Percentiles rank a stretch among this genome's conserved stretches.
Evolutionary conservation across 1,139 yeast species (phyloP).

Genomic region (Blastobotrys ciferrii): DNA sequence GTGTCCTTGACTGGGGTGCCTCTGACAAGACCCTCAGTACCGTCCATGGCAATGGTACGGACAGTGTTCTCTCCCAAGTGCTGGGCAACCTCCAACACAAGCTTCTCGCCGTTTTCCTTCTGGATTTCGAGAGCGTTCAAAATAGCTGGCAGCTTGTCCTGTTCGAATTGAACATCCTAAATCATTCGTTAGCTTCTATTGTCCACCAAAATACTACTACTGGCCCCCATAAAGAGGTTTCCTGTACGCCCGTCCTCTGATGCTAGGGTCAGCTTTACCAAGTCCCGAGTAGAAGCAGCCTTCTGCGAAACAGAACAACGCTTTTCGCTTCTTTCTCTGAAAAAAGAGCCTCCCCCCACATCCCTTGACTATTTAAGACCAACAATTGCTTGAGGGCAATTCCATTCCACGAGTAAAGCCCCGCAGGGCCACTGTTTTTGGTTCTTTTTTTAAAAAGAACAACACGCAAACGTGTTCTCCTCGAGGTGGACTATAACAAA

Average conservation of each 20-base stretch:
- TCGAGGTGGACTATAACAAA: too few species aligned
- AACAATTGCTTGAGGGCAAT: too few species aligned
- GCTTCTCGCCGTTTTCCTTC: constrained; percentile 58
- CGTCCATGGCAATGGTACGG: constrained; percentile 99
- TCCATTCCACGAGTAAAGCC: too few species aligned
- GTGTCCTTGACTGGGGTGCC: constrained; percentile 91
- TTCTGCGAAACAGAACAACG: neutral
- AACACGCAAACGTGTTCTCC: too few species aligned
- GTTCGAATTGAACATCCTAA: constrained; percentile 92
- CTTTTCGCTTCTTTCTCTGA: neutral
- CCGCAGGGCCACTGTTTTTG: too few species aligned
- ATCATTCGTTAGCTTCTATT: constrained; percentile 10
- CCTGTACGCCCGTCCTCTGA: too few species aligned
- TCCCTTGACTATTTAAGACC: too few species aligned
- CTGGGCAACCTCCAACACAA: constrained; percentile 97
- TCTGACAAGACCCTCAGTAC: constrained; percentile 99
- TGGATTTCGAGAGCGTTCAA: constrained; percentile 92
- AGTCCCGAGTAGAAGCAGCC: too few species aligned
- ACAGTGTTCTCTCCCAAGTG: constrained; percentile 99
- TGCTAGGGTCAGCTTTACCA: too few species aligned
- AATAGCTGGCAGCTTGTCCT: constrained; percentile 95
- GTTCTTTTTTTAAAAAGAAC: too few species aligned
- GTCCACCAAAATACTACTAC: too few species aligned
- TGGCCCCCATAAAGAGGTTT: neutral
- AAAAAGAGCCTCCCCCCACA: too few species aligned